Conservation (phyloP, 2,329 filamentous ascomycete genomes). For the Microcyclospora pomicola region DNA sequence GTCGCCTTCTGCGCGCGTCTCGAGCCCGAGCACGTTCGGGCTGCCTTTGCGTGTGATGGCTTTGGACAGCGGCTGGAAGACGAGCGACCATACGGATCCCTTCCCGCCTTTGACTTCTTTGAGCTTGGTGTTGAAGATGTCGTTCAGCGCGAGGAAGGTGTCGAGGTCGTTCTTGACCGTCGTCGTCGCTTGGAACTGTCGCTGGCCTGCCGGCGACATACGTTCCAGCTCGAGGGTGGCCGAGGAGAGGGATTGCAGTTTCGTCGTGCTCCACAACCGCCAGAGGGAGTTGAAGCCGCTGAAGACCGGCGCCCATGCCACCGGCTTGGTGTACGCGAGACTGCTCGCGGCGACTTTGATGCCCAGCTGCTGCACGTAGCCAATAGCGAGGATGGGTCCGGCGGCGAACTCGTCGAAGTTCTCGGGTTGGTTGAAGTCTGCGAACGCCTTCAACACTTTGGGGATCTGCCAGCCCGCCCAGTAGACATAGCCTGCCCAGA, state of each 20-base stretch:
- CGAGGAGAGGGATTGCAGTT: slow-evolving; percentile 11
- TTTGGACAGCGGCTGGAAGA: not conserved
- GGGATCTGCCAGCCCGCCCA: too few relatives aligned
- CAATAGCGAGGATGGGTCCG: slow-evolving; percentile 7
- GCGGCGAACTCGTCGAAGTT: slow-evolving; percentile 12
- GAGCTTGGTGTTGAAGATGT: slow-evolving; percentile 1
- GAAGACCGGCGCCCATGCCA: slow-evolving; percentile 8
- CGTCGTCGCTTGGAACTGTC: slow-evolving; percentile 10
- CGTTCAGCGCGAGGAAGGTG: slow-evolving; percentile 8
- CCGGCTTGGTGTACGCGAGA: slow-evolving; percentile 13
- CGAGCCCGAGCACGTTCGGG: not conserved
- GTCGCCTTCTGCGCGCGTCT: not conserved
- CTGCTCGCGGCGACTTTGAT: slow-evolving; percentile 7
- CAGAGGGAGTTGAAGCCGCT: slow-evolving; percentile 10
- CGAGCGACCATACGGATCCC: slow-evolving; percentile 1
- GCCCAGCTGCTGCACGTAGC: slow-evolving; percentile 6
- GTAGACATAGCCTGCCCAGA: too few relatives aligned
- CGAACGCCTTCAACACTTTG: slow-evolving; percentile 5
- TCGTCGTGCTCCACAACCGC: slow-evolving; percentile 8
- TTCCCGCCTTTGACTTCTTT: not conserved
- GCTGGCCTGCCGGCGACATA: slow-evolving; percentile 3
- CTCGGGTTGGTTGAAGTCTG: slow-evolving; percentile 4
- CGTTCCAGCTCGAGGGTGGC: slow-evolving; percentile 8
- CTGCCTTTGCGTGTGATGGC: not conserved
- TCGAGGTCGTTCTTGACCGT: slow-evolving; percentile 10